These are phyloP conservation scores for Kodamaea sp. DNA, from an alignment of 1,139 yeast genomes.

Conservation along the genomic window DNA sequence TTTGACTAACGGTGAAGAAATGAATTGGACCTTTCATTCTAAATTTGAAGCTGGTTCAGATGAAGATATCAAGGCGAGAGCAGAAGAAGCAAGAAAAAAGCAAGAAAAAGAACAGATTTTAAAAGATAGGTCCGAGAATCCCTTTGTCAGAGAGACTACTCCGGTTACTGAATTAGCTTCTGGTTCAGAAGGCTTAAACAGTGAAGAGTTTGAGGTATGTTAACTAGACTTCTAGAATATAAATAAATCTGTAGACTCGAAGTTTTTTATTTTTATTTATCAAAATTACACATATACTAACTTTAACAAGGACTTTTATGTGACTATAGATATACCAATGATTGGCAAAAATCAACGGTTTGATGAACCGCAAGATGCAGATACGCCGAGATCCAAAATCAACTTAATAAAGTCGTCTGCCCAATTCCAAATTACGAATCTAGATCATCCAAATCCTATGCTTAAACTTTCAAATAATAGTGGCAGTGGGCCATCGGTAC, in stretches of 20 bases:
- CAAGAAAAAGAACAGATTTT: conserved; percentile 15
- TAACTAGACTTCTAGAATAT: conserved; percentile 2
- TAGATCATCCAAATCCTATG: conserved; percentile 33
- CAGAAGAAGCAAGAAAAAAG: conserved; percentile 18
- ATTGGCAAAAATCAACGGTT: conserved; percentile 23
- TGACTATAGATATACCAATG: conserved; percentile 42
- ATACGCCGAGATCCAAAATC: conserved; percentile 14
- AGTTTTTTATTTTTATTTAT: conserved; percentile 21
- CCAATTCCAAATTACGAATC: conserved; percentile 38
- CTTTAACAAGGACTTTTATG: conserved; percentile 34
- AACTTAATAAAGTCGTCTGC: conserved; percentile 39
- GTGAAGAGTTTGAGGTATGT: conserved; percentile 39
- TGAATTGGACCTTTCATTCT: conserved; percentile 80
- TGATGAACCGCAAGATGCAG: conserved; percentile 11
- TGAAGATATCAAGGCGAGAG: conserved; percentile 60
- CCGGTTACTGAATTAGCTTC: conserved; percentile 14
- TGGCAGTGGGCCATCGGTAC: conserved; percentile 3
- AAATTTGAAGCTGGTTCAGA: conserved; percentile 75
- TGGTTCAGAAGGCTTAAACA: conserved; percentile 12
- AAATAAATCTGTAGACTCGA: conserved; percentile 3
- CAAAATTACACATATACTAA: conserved; percentile 16
- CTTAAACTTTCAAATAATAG: conserved; percentile 37
- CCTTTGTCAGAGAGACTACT: conserved; percentile 12
- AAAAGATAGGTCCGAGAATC: conserved; percentile 11
- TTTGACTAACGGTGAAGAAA: conserved; percentile 74